Evolutionary conservation across 345 rosid genomes (phyloP).

Genomic region (Cochlearia excelsa): DNA sequence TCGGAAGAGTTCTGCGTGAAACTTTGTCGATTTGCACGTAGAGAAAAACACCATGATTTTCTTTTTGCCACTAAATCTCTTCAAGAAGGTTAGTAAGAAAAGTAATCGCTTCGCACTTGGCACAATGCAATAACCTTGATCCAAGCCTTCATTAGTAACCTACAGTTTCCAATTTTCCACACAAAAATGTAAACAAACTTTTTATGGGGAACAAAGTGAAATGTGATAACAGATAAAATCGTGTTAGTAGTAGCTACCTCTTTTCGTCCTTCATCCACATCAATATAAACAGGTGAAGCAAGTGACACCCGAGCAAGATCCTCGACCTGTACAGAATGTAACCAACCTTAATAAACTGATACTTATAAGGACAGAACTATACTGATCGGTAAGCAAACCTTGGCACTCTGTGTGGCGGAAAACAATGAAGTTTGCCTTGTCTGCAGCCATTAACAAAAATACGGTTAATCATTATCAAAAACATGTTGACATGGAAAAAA

Average conservation of each 20-base stretch:
- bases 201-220: not conserved
- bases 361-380: not conserved
- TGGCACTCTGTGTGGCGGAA: constrained; percentile 93
- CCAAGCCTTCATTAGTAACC: constrained; percentile 96
- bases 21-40: constrained; percentile 86
- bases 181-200: not conserved
- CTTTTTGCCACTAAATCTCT: constrained; percentile 65
- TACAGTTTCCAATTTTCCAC: constrained; percentile 33
- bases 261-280: constrained; percentile 83
- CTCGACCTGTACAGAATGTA: constrained; percentile 52
- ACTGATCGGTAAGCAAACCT: constrained; percentile 48
- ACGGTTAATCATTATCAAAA: not conserved
- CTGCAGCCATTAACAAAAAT: constrained; percentile 43
- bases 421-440: constrained; percentile 87
- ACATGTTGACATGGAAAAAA: not conserved
- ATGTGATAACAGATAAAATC: not conserved
- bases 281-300: constrained; percentile 70
- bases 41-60: constrained; percentile 99
- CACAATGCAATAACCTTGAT: constrained; percentile 92
- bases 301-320: constrained; percentile 94
- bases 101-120: constrained; percentile 77
- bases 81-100: constrained; percentile 85
- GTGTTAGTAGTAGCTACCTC: constrained; percentile 45
- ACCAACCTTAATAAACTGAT: not conserved
- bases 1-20: constrained; percentile 76